Evolutionary conservation across 768 basidiomycete genomes (phyloP), one percentile per base, ranked within the genome.

Genomic region (Lactifluus pinguis): DNA sequence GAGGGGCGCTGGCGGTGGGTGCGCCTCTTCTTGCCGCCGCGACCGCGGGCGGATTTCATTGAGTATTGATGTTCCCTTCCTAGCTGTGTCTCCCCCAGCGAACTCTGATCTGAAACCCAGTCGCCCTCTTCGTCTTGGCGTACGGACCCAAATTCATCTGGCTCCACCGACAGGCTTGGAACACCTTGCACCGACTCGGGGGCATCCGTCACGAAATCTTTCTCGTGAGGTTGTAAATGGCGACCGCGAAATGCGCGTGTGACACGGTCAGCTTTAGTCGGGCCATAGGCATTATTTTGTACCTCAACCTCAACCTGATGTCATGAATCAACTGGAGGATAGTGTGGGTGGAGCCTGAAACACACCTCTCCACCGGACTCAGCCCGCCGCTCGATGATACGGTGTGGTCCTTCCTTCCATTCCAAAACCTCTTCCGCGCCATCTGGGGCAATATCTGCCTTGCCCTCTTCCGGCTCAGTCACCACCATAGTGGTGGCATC

Each of bases 351-450:
- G 17, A 4, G 8, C 7, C 10, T 42, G 45, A 58, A 13, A 53
- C 81, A n/a, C 58, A 89, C 88, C 75, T 89, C 89, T 59, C 83
- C 82, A 25, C 83, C 85, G 4, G 81, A 80, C 1, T 80, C 80
- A 5, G 65, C 68, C 10, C 79, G 78, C 41, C 79, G 74, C 68
- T 93, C 91, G 34, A 90, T 75, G 49, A 93, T 70, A 36, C 76
- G 76, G 69, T 86, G 80, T 34, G 80, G 76, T 3, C 88, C 88
- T 68, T 93, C 89, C 68, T 77, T 76, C 84, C 87, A 92, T 67
- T 89, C 85, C 29, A 76, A 65, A 3, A 76, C 65, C 10, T 69
- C 61, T 47, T 72, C 77, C 1, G 64, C 70, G 17, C 81, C 79
- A 61, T 83, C 80, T 2, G 80, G 79, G 10, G 73, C 74, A 7